Conservation (phyloP, 2,329 filamentous ascomycete genomes). For the Pseudocercospora fuligena region DNA sequence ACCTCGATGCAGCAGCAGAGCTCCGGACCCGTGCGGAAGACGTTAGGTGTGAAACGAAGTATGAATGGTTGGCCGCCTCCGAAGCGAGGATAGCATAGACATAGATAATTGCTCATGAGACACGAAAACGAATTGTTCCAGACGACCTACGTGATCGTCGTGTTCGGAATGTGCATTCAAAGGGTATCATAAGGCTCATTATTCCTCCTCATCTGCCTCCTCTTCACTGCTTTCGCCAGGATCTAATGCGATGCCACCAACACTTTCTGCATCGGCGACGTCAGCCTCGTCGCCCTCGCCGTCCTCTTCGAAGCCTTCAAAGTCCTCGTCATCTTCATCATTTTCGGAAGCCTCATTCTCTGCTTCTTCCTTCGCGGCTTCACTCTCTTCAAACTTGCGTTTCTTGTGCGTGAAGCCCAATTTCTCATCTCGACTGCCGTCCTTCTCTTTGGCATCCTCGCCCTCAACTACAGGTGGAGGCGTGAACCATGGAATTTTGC, state of each 20-base stretch:
- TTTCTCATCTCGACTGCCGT: constrained; percentile 73
- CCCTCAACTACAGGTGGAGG: constrained; percentile 66
- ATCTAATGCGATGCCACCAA: constrained; percentile 20
- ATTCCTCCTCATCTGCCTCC: constrained; percentile 12
- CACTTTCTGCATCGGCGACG: constrained; percentile 15
- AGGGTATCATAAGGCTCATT: constrained; percentile 22
- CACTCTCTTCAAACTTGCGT: constrained; percentile 63
- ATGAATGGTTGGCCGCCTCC: constrained; percentile 54
- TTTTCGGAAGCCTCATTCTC: constrained; percentile 37
- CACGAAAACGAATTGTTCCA: background rate
- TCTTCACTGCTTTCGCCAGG: constrained; percentile 21
- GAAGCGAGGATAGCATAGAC: constrained; percentile 9
- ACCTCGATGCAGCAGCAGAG: constrained; percentile 46
- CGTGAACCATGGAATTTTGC: constrained; percentile 96
- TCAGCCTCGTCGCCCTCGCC: constrained; percentile 40
- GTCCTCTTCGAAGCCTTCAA: constrained; percentile 42
- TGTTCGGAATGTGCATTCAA: background rate
- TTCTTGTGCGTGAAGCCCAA: constrained; percentile 82
- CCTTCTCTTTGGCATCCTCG: constrained; percentile 51
- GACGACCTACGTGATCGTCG: background rate
- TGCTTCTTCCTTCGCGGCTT: constrained; percentile 38
- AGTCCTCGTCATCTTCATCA: constrained; percentile 33
- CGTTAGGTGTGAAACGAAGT: constrained; percentile 56
- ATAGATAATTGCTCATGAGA: constrained; percentile 3
- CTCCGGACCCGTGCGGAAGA: constrained; percentile 45